phyloP scores from a whole-genome alignment of 2,329 filamentous ascomycete species.

The Cladophialophora exuberans region DNA sequence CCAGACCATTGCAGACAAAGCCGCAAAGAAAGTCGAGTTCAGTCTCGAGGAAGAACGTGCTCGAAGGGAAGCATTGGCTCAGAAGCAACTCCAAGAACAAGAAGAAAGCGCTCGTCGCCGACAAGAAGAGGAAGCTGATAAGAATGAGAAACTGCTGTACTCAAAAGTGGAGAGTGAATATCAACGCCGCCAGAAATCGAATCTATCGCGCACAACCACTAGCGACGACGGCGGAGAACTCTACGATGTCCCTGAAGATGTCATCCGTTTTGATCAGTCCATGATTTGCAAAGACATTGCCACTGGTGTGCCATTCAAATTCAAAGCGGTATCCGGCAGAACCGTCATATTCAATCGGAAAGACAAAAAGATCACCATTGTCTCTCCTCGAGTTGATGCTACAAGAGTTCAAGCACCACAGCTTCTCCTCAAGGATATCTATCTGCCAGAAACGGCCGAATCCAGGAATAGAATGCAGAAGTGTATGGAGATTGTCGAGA shows the following conservation, averaged over 20 bases:
- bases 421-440: slow-evolving; percentile 74
- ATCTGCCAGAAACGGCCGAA: slow-evolving; percentile 60
- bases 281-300: slow-evolving; percentile 63
- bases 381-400: slow-evolving; percentile 69
- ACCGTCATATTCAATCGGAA: slow-evolving; percentile 67
- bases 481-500: slow-evolving; percentile 75
- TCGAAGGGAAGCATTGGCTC: slow-evolving; percentile 18
- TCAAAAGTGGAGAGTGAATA: slow-evolving; percentile 29
- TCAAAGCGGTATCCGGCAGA: slow-evolving; percentile 72
- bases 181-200: slow-evolving; percentile 20
- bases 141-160: slow-evolving; percentile 25
- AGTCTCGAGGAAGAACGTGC: slow-evolving; percentile 33
- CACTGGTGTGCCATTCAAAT: slow-evolving; percentile 64
- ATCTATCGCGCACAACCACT: slow-evolving; percentile 19
- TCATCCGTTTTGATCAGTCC: slow-evolving; percentile 48
- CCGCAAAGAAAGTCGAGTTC: slow-evolving; percentile 20
- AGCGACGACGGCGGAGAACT: slow-evolving; percentile 22
- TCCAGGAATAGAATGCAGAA: slow-evolving; percentile 71
- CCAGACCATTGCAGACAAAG: slow-evolving; percentile 21
- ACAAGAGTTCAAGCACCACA: slow-evolving; percentile 60
- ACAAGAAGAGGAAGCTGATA: slow-evolving; percentile 28
- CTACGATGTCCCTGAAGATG: slow-evolving; percentile 26
- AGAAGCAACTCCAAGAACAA: slow-evolving; percentile 23
- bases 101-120: slow-evolving; percentile 22
- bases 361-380: slow-evolving; percentile 66